These are phyloP conservation scores for Yamadazyma scolyti DNA, from an alignment of 805 yeast species.

Conservation along the genomic window DNA sequence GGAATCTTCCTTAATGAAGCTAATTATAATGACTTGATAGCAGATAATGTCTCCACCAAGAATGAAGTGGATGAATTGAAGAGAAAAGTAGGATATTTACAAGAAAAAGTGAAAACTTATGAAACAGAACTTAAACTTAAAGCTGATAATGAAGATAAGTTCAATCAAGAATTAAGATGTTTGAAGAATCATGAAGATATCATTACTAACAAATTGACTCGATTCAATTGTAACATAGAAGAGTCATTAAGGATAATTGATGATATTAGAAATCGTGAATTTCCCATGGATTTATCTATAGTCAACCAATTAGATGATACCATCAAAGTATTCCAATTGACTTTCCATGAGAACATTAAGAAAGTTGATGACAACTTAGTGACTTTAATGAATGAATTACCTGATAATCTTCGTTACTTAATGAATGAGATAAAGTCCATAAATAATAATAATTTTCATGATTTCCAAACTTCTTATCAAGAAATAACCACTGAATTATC, in stretches of 20 bases:
- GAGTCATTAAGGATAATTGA: constrained; percentile 1
- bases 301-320: too few species aligned
- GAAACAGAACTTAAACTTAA: constrained; percentile 5
- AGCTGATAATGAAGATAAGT: constrained; percentile 1
- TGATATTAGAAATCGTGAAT: too few species aligned
- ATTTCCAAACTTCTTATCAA: too few species aligned
- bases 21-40: constrained; percentile 39
- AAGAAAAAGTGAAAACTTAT: constrained; percentile 4
- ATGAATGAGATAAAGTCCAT: neutral
- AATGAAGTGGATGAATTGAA: constrained; percentile 12
- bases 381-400: constrained; percentile 2
- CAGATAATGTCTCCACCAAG: constrained; percentile 10
- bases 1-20: constrained; percentile 62
- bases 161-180: constrained; percentile 2
- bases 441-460: constrained; percentile 2
- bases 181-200: constrained; percentile 6
- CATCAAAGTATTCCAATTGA: too few species aligned
- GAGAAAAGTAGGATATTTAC: constrained; percentile 5
- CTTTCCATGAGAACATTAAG: too few species aligned
- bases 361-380: too few species aligned
- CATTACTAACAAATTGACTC: neutral
- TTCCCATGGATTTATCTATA: too few species aligned
- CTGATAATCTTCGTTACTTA: neutral
- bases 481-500: too few species aligned
- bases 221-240: constrained; percentile 1